A percentile compares a stretch with the other conserved stretches of the same genome.
Evolutionary conservation across 768 basidiomycete species (phyloP).

Genomic region (Leucosporidium creatinivorum): DNA sequence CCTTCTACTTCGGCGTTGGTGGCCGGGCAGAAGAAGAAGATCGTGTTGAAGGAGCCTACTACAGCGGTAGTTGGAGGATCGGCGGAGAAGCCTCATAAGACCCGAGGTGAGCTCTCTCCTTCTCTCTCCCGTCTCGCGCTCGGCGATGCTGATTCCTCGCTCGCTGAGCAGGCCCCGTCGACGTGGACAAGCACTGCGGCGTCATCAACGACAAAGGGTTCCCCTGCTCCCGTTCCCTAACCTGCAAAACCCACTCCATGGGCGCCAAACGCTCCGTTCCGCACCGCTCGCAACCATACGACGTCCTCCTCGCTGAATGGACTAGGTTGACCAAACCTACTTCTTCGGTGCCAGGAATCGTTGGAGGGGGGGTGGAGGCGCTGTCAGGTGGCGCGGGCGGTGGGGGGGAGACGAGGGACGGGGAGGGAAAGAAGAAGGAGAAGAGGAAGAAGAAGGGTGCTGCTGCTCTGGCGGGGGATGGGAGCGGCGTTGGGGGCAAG

Average conservation of each 20-base stretch:
- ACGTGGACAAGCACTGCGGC: conserved; percentile 87
- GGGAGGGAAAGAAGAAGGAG: conserved; percentile 38
- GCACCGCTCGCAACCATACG: conserved; percentile 74
- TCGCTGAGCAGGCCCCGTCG: conserved; percentile 45
- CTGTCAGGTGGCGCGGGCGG: not conserved
- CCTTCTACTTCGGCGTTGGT: conserved; percentile 50
- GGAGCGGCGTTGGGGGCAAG: not conserved
- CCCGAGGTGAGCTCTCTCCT: not conserved
- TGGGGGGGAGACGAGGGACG: not conserved
- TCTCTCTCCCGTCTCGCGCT: not conserved
- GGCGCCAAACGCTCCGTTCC: conserved; percentile 87
- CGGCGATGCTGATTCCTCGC: too few species aligned
- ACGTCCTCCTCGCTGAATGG: conserved; percentile 85
- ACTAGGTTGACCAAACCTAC: conserved; percentile 40
- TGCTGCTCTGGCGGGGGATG: conserved; percentile 41
- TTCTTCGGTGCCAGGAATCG: not conserved
- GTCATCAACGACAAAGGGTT: conserved; percentile 92
- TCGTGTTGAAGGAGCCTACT: not conserved
- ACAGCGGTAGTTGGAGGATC: too few species aligned
- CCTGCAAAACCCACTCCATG: conserved; percentile 97
- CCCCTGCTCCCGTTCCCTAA: conserved; percentile 88
- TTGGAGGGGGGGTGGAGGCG: not conserved
- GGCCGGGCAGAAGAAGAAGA: conserved; percentile 66
- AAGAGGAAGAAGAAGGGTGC: conserved; percentile 76
- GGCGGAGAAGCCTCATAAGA: not conserved